Evolutionary conservation across 441 rosid species (phyloP), one percentile per base, ranked within the genome.

Genomic region (Euphorbia corollata): DNA sequence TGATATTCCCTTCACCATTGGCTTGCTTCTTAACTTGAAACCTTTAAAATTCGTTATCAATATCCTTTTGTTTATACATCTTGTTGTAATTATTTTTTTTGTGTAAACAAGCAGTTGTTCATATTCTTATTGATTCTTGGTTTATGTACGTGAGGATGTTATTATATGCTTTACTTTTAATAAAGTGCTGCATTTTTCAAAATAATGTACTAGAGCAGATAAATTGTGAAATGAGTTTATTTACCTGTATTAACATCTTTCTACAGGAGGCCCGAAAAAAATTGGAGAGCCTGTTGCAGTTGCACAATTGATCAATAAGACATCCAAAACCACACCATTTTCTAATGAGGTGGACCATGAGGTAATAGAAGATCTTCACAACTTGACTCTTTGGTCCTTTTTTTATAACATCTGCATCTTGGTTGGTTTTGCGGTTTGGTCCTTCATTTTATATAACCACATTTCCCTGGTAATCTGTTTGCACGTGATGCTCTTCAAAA

Each of bases 241-340:
- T 51, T 22, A 23, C 36, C 51, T 73, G 19, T 6, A 59, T 55
- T 22, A 0, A 32, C 36, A 71, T 68, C 62, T 74, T 76, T 61
- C 77, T 77, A 81, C 69, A 68, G 77, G 66, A 32, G 38, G 71
- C 70, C 77, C 74, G 19, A 85, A 76, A 84, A 78, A 83, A 76
- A 76, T 65, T 38, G 69, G 39, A 57, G 80, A 78, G 68, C 59
- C 75, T 68, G 70, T 70, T 57, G 70, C 61, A 5, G 70, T 68
- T 64, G 75, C 77, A 48, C 67, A 76, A 66, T 48, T 75, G 67
- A 74, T 67, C 65, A 70, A 79, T 64, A 77, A 74, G 68, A 30
- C 56, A 13, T 69, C 77, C 30, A 61, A 65, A 54, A 75, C 55
- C 71, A 76, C 78, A 50, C 43, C 74, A 22, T 73, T 39, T 36